Evolutionary conservation across 1,139 yeast species (phyloP), one percentile per base, ranked within the genome.

Genomic region (Lodderomyces margitis): DNA sequence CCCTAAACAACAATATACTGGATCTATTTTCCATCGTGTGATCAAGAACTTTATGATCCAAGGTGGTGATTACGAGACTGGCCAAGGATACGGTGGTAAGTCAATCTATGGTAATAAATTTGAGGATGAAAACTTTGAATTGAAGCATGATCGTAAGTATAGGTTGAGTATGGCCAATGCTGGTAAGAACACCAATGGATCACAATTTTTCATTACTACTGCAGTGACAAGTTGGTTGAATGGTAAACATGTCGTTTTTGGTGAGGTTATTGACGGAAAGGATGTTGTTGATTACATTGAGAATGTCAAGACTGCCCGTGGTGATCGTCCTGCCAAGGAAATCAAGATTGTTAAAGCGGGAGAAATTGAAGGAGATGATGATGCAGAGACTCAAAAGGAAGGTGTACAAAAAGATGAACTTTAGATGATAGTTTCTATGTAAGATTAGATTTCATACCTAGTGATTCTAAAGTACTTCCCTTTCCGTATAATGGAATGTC

Each of bases 161-260:
- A 61, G 80, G 55, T 63, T 78, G 53, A 74, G 81, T 12, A 78
- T 80, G 86, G 86, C 85, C 48, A 80, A 80, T 53, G 74, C 83
- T 32, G 86, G 86, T 32, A 76, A 63, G 45, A 67, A 75, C 58
- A 79, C 84, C 47, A 80, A 80, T 53, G 84, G 85, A 2, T 75
- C 82, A 17, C 86, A 80, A 58, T 80, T 80, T 56, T 80, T 80
- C 62, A 77, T 80, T 51, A 80, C 83, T 51, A 81, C 88, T 12
- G 81, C 73, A 5, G 64, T 74, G 14, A 79, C 87, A 28, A 63
- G 68, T 34, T 80, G 84, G 83, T 73, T 85, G 54, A 79, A 83
- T 61, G 84, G 83, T 32, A 66, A 64, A 19, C 89, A 85, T 61
- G 94, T 85, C 51, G 92, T 84, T n/a, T 85, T 85, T 55, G 94